Evolutionary conservation across 768 basidiomycete species (phyloP).

Genomic region (Agaricus subrufescens): DNA sequence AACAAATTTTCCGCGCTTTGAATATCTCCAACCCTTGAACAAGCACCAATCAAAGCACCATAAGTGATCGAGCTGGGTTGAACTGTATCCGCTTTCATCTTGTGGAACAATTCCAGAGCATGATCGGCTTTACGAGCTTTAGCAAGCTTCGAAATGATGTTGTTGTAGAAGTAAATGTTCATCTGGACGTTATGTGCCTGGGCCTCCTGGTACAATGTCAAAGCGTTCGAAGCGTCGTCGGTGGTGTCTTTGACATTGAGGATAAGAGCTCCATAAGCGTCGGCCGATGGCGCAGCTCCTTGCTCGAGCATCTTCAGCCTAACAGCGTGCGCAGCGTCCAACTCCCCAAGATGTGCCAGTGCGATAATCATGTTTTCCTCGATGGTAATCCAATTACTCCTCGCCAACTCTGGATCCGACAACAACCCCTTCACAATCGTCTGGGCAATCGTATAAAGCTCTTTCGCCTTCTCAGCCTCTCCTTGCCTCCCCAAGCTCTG

Average conservation of each 20-base stretch:
- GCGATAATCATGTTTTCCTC: constrained; percentile 92
- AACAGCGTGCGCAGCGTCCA: constrained; percentile 79
- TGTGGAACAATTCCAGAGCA: constrained; percentile 81
- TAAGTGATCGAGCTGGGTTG: constrained; percentile 85
- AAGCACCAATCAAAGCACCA: constrained; percentile 90
- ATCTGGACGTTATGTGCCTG: constrained; percentile 63
- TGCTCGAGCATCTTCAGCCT: constrained; percentile 72
- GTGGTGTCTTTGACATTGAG: constrained; percentile 88
- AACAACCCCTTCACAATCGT: constrained; percentile 44
- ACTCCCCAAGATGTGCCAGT: constrained; percentile 73
- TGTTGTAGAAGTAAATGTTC: constrained; percentile 92
- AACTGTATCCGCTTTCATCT: constrained; percentile 69
- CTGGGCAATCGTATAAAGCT: constrained; percentile 69
- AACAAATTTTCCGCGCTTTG: constrained; percentile 79
- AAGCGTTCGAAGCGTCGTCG: constrained; percentile 86
- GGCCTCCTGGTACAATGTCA: constrained; percentile 80
- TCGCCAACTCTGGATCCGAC: constrained; percentile 11
- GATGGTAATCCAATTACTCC: constrained; percentile 65
- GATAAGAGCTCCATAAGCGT: constrained; percentile 91
- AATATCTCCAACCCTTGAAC: constrained; percentile 88
- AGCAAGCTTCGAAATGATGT: constrained; percentile 92
- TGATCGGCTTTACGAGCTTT: constrained; percentile 92
- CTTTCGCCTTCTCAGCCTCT: constrained; percentile 54
- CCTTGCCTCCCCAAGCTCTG: constrained; percentile 60
- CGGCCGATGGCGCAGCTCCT: constrained; percentile 75